phyloP scores from a whole-genome alignment of 352 stramenopile species.

The Pelagophyceae sp. region DNA sequence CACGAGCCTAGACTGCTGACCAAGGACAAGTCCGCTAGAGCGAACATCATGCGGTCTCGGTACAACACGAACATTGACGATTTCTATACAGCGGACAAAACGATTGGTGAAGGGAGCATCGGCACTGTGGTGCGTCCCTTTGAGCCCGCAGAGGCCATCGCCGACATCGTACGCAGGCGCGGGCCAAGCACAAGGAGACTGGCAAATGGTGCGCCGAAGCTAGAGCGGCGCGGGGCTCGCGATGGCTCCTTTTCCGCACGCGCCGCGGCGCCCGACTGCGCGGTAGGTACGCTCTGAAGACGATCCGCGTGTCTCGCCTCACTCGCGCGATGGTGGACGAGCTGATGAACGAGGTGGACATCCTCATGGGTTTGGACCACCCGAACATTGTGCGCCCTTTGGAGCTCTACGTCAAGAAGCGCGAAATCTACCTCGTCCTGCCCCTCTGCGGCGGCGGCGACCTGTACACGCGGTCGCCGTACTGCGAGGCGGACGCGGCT shows the following conservation, averaged over 20 bases:
- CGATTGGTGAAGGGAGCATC: no score
- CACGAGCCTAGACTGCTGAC: no score
- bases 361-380: conserved; percentile 52
- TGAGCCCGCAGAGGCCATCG: not conserved
- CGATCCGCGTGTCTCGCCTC: conserved; percentile 34
- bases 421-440: conserved; percentile 55
- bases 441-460: conserved; percentile 52
- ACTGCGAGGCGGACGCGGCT: conserved; percentile 29
- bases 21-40: no score
- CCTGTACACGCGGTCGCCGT: conserved; percentile 45
- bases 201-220: conserved; percentile 8
- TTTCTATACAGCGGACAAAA: no score
- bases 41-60: no score
- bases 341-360: conserved; percentile 38
- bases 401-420: conserved; percentile 51
- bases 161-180: not conserved
- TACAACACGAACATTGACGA: no score
- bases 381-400: conserved; percentile 60
- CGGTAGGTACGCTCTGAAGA: conserved; percentile 35
- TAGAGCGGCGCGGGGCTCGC: not conserved
- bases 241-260: not conserved
- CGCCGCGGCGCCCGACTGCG: not conserved
- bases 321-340: conserved; percentile 24
- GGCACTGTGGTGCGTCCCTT: conserved; percentile 16
- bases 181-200: conserved; percentile 15